Percentiles rank a stretch among this genome's conserved stretches.
Conservation (phyloP, 179 eudicot genomes). For the Corrigiola litoralis region DNA sequence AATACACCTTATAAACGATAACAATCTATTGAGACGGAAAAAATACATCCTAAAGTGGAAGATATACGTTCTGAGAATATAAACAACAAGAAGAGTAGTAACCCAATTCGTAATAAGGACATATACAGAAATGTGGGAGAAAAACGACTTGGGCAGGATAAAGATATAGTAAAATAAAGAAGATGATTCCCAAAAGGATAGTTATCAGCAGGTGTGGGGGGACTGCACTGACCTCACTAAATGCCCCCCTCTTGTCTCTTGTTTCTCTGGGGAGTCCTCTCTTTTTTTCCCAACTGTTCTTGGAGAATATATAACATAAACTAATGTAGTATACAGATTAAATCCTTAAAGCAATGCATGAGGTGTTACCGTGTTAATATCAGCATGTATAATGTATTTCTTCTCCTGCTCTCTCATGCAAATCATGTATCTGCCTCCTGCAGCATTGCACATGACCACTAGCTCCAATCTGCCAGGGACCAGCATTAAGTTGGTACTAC, state of each 20-base stretch:
- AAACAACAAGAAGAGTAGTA: conserved; percentile 1
- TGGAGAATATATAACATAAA: background rate
- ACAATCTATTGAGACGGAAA: no score
- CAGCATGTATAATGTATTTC: background rate
- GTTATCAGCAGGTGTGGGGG: conserved; percentile 14
- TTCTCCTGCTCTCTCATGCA: conserved; percentile 1
- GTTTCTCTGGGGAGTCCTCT: background rate
- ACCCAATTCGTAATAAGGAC: background rate
- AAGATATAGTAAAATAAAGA: conserved; percentile 33
- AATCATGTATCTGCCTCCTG: conserved; percentile 14
- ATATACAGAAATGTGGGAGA: conserved; percentile 29
- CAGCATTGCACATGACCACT: conserved; percentile 30
- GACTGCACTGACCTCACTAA: conserved; percentile 20
- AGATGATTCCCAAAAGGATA: conserved; percentile 31
- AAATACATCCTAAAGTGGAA: background rate
- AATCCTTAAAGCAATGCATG: background rate
- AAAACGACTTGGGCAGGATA: conserved; percentile 2
- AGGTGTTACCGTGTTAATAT: background rate
- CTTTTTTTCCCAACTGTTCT: conserved; percentile 14
- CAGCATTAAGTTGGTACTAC: conserved; percentile 7
- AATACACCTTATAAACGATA: background rate
- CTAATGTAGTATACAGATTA: background rate
- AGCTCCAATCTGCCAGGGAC: conserved; percentile 11
- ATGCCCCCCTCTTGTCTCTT: conserved; percentile 10
- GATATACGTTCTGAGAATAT: background rate